Percentiles rank a stretch among this genome's conserved stretches.
Conservation (phyloP, 2,329 filamentous ascomycete species). For the Aspergillus calidoustus region DNA sequence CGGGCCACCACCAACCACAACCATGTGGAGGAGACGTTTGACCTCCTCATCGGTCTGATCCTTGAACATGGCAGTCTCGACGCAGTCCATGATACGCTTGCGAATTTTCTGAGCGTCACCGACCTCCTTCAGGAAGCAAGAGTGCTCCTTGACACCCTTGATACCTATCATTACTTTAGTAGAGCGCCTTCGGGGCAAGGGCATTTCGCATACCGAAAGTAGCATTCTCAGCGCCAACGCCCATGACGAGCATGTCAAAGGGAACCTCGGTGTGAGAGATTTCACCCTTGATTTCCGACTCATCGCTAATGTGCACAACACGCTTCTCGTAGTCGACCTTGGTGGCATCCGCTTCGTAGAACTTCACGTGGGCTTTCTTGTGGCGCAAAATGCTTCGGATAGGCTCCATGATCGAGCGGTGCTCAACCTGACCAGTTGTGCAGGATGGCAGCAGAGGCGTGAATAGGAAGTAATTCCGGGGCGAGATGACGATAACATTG, state of each 20-base stretch:
- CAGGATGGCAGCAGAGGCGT: conserved; percentile 96
- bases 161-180: conserved; percentile 60
- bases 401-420: conserved; percentile 99
- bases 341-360: conserved; percentile 96
- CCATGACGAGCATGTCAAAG: conserved; percentile 97
- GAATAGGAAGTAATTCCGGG: conserved; percentile 99
- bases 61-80: conserved; percentile 98
- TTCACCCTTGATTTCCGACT: conserved; percentile 88
- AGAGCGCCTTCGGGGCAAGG: background rate
- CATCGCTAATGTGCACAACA: conserved; percentile 86
- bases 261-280: conserved; percentile 83
- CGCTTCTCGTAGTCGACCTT: conserved; percentile 93
- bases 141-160: conserved; percentile 90
- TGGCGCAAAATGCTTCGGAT: conserved; percentile 93
- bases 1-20: conserved; percentile 89
- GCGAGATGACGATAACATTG: conserved; percentile 97
- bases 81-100: conserved; percentile 99
- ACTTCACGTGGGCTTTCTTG: conserved; percentile 92
- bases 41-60: conserved; percentile 86
- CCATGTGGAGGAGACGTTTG: conserved; percentile 96
- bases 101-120: conserved; percentile 93
- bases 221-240: conserved; percentile 96
- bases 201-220: conserved; percentile 73
- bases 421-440: conserved; percentile 96
- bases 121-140: conserved; percentile 98